Percentiles rank a stretch among this genome's conserved stretches.
phyloP scores from a whole-genome alignment of 2,329 filamentous ascomycete species.

The Ophiostoma perfectum region DNA sequence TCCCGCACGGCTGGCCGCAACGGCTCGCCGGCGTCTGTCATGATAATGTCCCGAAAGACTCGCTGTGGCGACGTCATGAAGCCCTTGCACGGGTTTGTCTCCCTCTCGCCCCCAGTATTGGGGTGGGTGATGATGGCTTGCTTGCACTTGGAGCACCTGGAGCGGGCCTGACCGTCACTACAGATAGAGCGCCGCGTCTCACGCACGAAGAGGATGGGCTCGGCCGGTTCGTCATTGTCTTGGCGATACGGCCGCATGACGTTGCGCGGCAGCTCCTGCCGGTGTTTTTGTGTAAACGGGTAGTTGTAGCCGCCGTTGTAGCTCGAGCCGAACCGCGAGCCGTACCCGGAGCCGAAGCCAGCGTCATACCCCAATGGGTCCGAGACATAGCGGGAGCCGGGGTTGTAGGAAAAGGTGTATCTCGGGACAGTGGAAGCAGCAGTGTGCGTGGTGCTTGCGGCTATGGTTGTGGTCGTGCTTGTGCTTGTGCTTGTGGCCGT shows the following conservation, averaged over 20 bases:
- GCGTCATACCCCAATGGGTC: background rate
- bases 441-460: background rate
- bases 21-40: constrained; percentile 21
- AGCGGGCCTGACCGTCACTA: constrained; percentile 17
- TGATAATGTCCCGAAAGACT: constrained; percentile 26
- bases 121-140: background rate
- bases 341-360: background rate
- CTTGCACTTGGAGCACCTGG: constrained; percentile 19
- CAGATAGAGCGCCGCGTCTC: constrained; percentile 20
- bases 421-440: background rate
- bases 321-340: background rate
- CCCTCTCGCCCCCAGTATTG: background rate
- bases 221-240: constrained; percentile 23
- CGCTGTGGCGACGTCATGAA: constrained; percentile 22
- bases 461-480: background rate
- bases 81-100: background rate
- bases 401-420: background rate
- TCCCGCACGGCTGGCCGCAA: constrained; percentile 21
- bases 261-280: constrained; percentile 20
- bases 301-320: background rate
- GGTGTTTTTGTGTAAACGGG: background rate
- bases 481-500: background rate
- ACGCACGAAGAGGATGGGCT: constrained; percentile 2
- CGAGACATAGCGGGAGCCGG: background rate
- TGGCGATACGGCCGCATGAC: constrained; percentile 20